phyloP scores from a whole-genome alignment of 225 moss, liverwort and hornwort species.

The Bryoerythrophyllum caledonicum region DNA sequence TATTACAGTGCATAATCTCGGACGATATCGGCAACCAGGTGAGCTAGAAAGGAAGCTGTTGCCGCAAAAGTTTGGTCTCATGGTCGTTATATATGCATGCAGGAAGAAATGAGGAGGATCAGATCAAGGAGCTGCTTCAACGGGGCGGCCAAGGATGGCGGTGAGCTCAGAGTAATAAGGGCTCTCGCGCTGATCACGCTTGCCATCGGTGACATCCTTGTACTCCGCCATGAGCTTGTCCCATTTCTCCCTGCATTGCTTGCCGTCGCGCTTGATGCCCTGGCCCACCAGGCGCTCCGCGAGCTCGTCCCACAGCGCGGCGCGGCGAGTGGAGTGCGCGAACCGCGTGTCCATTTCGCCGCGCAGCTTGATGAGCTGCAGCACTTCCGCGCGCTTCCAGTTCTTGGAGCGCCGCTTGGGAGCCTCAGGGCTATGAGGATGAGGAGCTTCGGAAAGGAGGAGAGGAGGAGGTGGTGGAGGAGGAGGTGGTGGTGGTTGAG shows the following conservation, averaged over 20 bases:
- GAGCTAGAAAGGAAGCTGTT: not conserved
- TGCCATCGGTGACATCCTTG: slow-evolving; percentile 68
- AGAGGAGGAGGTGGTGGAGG: not conserved
- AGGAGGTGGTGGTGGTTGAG: slow-evolving; percentile 3
- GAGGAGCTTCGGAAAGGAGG: slow-evolving; percentile 1
- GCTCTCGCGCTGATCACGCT: slow-evolving; percentile 66
- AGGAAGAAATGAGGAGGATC: slow-evolving; percentile 1
- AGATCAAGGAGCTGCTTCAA: slow-evolving; percentile 37
- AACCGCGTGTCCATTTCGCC: slow-evolving; percentile 74
- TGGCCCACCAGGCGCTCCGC: slow-evolving; percentile 51
- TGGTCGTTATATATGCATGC: slow-evolving; percentile 6
- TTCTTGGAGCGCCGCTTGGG: slow-evolving; percentile 71
- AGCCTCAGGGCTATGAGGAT: slow-evolving; percentile 31
- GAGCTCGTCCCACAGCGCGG: slow-evolving; percentile 70
- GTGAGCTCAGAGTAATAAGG: slow-evolving; percentile 69
- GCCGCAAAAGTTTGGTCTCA: not conserved
- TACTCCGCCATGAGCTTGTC: slow-evolving; percentile 76
- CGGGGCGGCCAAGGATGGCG: slow-evolving; percentile 57
- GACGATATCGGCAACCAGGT: not conserved
- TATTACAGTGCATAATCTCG: not conserved
- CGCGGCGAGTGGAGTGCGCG: slow-evolving; percentile 56
- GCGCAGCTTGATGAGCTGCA: slow-evolving; percentile 69
- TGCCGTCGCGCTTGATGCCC: slow-evolving; percentile 71
- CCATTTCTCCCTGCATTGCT: slow-evolving; percentile 84
- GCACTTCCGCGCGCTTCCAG: slow-evolving; percentile 71